These are phyloP conservation scores for Populus nigra DNA, from an alignment of 345 rosid species.

Conservation along the genomic window DNA sequence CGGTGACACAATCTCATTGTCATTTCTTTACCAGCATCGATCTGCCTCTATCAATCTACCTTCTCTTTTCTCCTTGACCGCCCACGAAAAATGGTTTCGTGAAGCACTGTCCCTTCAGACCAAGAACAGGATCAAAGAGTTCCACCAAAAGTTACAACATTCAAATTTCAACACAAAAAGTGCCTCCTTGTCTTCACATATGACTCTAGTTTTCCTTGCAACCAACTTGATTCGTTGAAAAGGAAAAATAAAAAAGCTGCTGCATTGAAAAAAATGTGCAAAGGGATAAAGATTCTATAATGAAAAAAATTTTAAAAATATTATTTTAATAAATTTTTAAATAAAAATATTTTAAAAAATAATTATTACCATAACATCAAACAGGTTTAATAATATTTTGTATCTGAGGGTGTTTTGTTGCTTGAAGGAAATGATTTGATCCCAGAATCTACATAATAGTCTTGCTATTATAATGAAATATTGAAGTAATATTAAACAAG, in stretches of 20 bases:
- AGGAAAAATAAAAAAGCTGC: background rate
- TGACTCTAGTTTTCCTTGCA: background rate
- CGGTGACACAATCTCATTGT: background rate
- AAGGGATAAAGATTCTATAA: background rate
- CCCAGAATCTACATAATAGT: background rate
- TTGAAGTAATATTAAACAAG: no score
- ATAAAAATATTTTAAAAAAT: no score
- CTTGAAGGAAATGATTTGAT: no score
- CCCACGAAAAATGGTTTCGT: slow-evolving; percentile 5
- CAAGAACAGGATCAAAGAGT: background rate
- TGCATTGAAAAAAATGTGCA: background rate
- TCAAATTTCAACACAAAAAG: background rate
- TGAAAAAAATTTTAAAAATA: no score
- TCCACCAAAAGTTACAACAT: background rate
- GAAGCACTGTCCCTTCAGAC: background rate
- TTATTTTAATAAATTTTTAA: no score
- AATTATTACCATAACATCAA: no score
- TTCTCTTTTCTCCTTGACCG: background rate
- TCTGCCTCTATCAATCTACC: background rate
- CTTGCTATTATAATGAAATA: no score
- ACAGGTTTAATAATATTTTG: no score
- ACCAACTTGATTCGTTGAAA: background rate
- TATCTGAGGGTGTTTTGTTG: no score
- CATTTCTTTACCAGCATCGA: background rate
- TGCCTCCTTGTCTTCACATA: slow-evolving; percentile 1